Evolutionary conservation across 108 stramenopile genomes (phyloP).

Genomic region (Skeletonema tropicum): DNA sequence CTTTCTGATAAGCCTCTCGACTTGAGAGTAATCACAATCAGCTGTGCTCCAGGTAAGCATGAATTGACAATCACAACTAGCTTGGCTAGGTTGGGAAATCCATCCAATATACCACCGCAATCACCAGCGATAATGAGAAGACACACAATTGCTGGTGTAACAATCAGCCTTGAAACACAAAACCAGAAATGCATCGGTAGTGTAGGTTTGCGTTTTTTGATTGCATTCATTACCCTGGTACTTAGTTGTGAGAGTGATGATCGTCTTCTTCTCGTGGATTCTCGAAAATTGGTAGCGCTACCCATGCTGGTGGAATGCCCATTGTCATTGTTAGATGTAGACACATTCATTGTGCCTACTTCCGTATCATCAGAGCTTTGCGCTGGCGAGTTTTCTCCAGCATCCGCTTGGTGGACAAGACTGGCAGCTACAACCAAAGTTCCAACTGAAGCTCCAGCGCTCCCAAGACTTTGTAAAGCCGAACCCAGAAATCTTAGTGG

Average conservation of each 20-base stretch:
- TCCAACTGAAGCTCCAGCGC: constrained; percentile 51
- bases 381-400: not conserved
- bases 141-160: constrained; percentile 61
- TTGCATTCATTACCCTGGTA: constrained; percentile 35
- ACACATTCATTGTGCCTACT: constrained; percentile 2
- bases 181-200: constrained; percentile 69
- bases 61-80: constrained; percentile 73
- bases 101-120: constrained; percentile 52
- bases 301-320: not conserved
- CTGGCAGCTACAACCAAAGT: constrained; percentile 73
- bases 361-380: not conserved
- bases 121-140: constrained; percentile 60
- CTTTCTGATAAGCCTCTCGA: constrained; percentile 56
- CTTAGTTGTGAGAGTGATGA: constrained; percentile 29
- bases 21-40: constrained; percentile 69
- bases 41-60: constrained; percentile 65
- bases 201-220: constrained; percentile 32
- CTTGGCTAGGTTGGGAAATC: constrained; percentile 59
- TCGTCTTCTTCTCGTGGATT: constrained; percentile 17
- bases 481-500: constrained; percentile 68
- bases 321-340: constrained; percentile 1
- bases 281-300: not conserved
- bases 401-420: constrained; percentile 44
- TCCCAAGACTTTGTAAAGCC: constrained; percentile 68
- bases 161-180: constrained; percentile 55